These are phyloP conservation scores for Coemansia asiatica DNA, from an alignment of 192 early-diverging fungal species.

Conservation along the genomic window DNA sequence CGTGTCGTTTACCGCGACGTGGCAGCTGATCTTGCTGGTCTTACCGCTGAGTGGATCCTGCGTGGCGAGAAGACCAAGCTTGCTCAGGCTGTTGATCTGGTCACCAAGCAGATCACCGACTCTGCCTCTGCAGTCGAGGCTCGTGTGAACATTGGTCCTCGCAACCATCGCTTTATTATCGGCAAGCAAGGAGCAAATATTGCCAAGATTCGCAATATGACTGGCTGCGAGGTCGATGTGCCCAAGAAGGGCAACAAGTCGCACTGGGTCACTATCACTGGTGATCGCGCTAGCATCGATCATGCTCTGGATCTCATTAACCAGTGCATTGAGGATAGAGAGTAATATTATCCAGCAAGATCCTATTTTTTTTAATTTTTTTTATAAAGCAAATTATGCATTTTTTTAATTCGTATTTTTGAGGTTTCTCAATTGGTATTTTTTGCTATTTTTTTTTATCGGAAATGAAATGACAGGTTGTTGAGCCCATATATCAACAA, in stretches of 20 bases:
- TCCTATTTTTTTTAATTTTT: background rate
- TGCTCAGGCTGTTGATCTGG: slow-evolving; percentile 33
- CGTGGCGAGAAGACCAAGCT: slow-evolving; percentile 58
- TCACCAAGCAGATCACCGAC: slow-evolving; percentile 17
- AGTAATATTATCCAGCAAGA: no score
- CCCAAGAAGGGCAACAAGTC: slow-evolving; percentile 46
- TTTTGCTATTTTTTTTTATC: no score
- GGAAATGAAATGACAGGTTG: no score
- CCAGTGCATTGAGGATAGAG: slow-evolving; percentile 26
- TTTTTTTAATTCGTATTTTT: no score
- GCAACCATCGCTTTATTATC: slow-evolving; percentile 68
- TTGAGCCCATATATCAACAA: no score
- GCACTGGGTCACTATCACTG: slow-evolving; percentile 30
- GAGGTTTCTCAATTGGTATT: background rate
- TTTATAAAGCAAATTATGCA: no score
- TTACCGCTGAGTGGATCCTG: slow-evolving; percentile 55
- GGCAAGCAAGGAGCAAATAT: slow-evolving; percentile 74
- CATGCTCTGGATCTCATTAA: slow-evolving; percentile 38
- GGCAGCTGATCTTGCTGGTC: slow-evolving; percentile 9
- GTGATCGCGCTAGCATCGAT: slow-evolving; percentile 26
- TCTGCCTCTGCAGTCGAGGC: slow-evolving; percentile 30
- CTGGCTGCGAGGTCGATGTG: slow-evolving; percentile 65
- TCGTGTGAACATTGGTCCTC: slow-evolving; percentile 51
- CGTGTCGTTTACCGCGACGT: slow-evolving; percentile 32
- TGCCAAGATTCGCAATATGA: slow-evolving; percentile 64